A percentile compares a stretch with the other conserved stretches of the same genome.
Evolutionary conservation across 192 early-diverging fungal genomes (phyloP).

Genomic region (Mortierella hygrophila): DNA sequence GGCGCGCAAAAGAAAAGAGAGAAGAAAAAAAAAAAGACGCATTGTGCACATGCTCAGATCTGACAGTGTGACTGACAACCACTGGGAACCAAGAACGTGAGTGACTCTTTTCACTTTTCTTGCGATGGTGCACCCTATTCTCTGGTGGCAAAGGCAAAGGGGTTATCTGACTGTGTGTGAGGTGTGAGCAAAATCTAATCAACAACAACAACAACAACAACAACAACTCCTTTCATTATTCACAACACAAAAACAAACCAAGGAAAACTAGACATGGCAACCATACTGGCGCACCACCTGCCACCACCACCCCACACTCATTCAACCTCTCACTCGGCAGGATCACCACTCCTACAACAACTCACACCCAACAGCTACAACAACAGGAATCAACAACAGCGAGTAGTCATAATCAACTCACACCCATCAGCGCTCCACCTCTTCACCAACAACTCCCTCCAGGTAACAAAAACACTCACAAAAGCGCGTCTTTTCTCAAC

Average conservation of each 20-base stretch:
- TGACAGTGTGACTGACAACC: not conserved
- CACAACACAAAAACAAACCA: not conserved
- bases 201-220: too few relatives aligned
- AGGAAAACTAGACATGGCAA: not conserved
- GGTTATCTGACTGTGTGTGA: too few relatives aligned
- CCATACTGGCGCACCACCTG: not conserved
- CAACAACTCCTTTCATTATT: not conserved
- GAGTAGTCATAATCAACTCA: not conserved
- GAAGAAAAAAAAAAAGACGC: not conserved
- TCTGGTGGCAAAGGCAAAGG: too few relatives aligned
- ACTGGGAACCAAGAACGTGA: not conserved
- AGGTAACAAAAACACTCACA: not conserved
- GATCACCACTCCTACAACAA: not conserved
- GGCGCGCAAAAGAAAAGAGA: not conserved
- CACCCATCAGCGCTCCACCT: conserved; percentile 1
- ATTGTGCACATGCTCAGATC: not conserved
- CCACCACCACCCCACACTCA: not conserved
- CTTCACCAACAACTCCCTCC: not conserved
- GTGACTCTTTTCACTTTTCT: not conserved
- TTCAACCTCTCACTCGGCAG: not conserved
- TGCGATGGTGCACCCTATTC: too few relatives aligned
- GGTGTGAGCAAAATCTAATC: too few relatives aligned
- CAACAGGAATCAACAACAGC: not conserved
- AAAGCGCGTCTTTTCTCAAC: not conserved
- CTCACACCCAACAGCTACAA: not conserved